These are phyloP conservation scores for Hymenoscyphus occultus DNA, from an alignment of 2,329 filamentous ascomycete species.

Conservation along the genomic window DNA sequence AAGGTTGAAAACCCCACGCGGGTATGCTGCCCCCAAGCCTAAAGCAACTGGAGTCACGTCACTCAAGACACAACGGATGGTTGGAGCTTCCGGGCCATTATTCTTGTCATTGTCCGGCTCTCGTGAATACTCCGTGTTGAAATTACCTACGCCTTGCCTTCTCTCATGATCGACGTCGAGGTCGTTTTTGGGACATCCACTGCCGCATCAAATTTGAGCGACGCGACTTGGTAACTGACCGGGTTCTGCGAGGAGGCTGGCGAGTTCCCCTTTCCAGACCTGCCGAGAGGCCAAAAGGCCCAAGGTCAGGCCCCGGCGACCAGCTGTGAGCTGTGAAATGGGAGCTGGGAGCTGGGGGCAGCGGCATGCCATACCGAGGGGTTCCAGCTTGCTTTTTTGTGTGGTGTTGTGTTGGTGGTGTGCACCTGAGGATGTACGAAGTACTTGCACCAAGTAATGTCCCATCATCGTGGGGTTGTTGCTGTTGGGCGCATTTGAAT, in stretches of 20 bases:
- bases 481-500: neutral
- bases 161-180: constrained; percentile 13
- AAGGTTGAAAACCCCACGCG: neutral
- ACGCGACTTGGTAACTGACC: constrained; percentile 4
- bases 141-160: constrained; percentile 11
- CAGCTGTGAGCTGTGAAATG: neutral
- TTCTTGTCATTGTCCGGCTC: constrained; percentile 1
- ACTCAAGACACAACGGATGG: constrained; percentile 5
- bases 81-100: neutral
- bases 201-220: constrained; percentile 13
- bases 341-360: neutral
- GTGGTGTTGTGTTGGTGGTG: neutral
- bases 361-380: neutral
- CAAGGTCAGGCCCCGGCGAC: neutral
- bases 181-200: constrained; percentile 4
- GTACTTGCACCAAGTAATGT: neutral
- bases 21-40: neutral
- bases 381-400: constrained; percentile 6
- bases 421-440: neutral
- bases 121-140: constrained; percentile 1
- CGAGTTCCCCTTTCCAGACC: constrained; percentile 8
- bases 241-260: neutral
- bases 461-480: neutral
- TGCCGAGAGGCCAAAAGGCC: constrained; percentile 3
- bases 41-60: neutral